phyloP scores from a whole-genome alignment of 139 green algal genomes.

The Monoraphidium neglectum region DNA sequence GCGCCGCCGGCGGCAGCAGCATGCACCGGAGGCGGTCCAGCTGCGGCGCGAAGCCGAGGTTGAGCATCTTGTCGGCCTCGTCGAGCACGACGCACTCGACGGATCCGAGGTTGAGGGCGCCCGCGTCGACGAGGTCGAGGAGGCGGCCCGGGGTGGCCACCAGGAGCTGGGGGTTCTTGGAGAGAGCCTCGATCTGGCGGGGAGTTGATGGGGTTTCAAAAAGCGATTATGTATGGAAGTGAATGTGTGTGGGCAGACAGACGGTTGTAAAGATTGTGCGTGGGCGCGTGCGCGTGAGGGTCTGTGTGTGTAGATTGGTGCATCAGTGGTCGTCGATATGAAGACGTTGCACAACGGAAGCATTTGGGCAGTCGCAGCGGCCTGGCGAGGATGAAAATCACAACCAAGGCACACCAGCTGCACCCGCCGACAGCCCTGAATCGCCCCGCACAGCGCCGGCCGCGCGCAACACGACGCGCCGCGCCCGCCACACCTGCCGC shows the following conservation, averaged over 20 bases:
- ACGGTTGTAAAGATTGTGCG: not conserved
- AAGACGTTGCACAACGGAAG: no score
- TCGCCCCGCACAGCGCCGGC: no score
- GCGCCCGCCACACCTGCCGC: conserved; percentile 58
- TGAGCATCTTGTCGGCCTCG: conserved; percentile 92
- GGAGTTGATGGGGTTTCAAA: not conserved
- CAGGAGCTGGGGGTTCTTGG: conserved; percentile 59
- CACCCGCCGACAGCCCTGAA: no score
- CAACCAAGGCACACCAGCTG: no score
- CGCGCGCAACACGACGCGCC: no score
- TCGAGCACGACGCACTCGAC: conserved; percentile 75
- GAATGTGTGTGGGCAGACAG: no score
- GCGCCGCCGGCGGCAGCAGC: conserved; percentile 39
- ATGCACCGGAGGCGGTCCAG: conserved; percentile 61
- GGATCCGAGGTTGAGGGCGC: conserved; percentile 45
- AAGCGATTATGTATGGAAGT: not conserved
- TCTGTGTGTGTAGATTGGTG: no score
- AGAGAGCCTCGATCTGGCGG: conserved; percentile 45
- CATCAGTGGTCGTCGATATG: no score
- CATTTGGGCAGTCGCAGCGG: no score
- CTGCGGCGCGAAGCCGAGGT: conserved; percentile 77
- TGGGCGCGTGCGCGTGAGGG: not conserved
- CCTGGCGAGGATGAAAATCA: no score
- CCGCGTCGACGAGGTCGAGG: conserved; percentile 75
- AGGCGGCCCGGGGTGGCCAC: conserved; percentile 86